Percentiles rank a stretch among this genome's conserved stretches.
phyloP scores from a whole-genome alignment of 225 moss, liverwort and hornwort genomes.

The Anthoceros angustus region DNA sequence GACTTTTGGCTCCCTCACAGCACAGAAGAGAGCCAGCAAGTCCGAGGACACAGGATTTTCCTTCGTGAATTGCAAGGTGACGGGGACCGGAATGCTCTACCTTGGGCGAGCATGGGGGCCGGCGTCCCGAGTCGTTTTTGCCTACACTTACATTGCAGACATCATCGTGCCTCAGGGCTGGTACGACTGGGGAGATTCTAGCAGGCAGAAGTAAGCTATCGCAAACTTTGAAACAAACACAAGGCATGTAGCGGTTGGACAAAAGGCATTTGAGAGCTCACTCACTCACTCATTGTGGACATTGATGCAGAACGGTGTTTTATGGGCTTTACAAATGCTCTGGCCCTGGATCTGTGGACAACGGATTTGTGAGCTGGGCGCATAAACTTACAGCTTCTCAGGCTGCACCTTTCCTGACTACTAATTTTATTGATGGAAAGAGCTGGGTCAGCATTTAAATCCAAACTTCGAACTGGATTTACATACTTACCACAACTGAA shows the following conservation, averaged over 20 bases:
- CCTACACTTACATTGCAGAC: neutral
- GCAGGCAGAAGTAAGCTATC: constrained; percentile 2
- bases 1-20: neutral
- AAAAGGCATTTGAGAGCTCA: too few species aligned
- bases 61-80: neutral
- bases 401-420: neutral
- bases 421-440: too few species aligned
- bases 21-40: neutral
- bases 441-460: too few species aligned
- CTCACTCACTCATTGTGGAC: neutral
- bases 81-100: constrained; percentile 1
- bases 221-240: neutral
- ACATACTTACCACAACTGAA: too few species aligned
- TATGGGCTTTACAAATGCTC: neutral
- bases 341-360: neutral
- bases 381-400: neutral
- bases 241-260: too few species aligned
- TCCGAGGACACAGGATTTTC: constrained; percentile 3
- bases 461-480: too few species aligned
- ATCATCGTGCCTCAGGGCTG: neutral
- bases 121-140: neutral
- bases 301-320: neutral
- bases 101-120: neutral
- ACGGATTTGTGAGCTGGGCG: neutral
- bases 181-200: neutral